Percentiles rank a stretch among this genome's conserved stretches.
These are phyloP conservation scores for Paraphaeosphaeria sporulosa DNA, from an alignment of 2,329 filamentous ascomycete genomes.

Conservation along the genomic window DNA sequence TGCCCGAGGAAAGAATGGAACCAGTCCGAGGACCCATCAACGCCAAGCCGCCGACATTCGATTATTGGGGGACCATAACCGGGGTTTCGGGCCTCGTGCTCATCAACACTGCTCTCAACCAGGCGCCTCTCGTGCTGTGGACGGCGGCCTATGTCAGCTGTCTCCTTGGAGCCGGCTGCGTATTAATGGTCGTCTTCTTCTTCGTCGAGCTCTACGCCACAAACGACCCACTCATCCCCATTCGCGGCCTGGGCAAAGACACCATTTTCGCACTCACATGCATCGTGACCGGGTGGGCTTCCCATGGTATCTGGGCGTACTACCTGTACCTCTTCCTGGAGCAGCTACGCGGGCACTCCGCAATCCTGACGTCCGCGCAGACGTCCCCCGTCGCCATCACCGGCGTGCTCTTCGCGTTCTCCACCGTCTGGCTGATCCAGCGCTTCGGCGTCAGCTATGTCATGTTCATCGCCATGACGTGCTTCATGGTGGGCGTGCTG, in stretches of 20 bases:
- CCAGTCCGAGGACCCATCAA: not conserved
- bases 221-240: conserved; percentile 63
- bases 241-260: conserved; percentile 57
- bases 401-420: conserved; percentile 35
- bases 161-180: conserved; percentile 63
- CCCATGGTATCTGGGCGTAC: conserved; percentile 42
- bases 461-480: conserved; percentile 39
- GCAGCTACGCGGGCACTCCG: conserved; percentile 30
- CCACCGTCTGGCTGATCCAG: conserved; percentile 35
- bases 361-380: conserved; percentile 34
- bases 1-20: conserved; percentile 42
- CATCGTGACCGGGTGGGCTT: conserved; percentile 53
- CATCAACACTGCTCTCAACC: conserved; percentile 73
- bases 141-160: conserved; percentile 61
- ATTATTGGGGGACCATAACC: conserved; percentile 53
- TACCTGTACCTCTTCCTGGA: conserved; percentile 40
- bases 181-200: conserved; percentile 63
- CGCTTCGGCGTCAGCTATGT: conserved; percentile 29
- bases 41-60: conserved; percentile 39
- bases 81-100: conserved; percentile 65
- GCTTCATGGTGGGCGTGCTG: conserved; percentile 43
- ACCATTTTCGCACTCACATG: conserved; percentile 64
- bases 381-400: conserved; percentile 35
- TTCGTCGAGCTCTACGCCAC: conserved; percentile 57
- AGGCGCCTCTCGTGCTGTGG: conserved; percentile 68